Percentiles rank a stretch among this genome's conserved stretches.
These are phyloP conservation scores for Xylaria grammica DNA, from an alignment of 495 filamentous ascomycete genomes.

Conservation along the genomic window DNA sequence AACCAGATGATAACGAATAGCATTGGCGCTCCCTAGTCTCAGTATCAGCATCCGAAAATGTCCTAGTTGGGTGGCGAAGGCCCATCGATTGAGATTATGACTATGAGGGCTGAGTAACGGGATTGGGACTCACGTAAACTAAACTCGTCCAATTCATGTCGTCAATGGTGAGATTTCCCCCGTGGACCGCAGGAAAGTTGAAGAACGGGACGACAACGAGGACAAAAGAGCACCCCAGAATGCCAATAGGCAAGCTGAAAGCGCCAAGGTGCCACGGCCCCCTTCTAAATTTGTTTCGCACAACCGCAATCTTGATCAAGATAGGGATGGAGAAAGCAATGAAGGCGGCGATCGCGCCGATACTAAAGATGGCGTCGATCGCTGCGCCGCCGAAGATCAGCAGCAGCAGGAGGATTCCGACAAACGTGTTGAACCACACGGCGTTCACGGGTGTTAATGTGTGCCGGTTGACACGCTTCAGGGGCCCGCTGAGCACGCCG, in stretches of 20 bases:
- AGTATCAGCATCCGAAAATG: conserved; percentile 14
- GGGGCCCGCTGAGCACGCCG: conserved; percentile 61
- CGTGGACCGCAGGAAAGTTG: conserved; percentile 67
- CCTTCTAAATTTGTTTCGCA: conserved; percentile 69
- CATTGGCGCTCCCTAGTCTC: conserved; percentile 51
- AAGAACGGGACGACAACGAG: conserved; percentile 76
- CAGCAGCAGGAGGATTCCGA: conserved; percentile 69
- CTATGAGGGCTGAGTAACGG: not conserved
- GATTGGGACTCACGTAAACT: conserved; percentile 60
- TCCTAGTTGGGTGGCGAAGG: not conserved
- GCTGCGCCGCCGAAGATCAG: conserved; percentile 73
- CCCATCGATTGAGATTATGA: not conserved
- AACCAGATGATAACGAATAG: conserved; percentile 69
- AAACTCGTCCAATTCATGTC: conserved; percentile 80
- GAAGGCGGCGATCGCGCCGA: conserved; percentile 76
- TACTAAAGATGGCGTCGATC: conserved; percentile 76
- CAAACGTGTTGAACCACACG: conserved; percentile 71
- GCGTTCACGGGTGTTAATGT: conserved; percentile 80
- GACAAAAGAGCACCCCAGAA: conserved; percentile 65
- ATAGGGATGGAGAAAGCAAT: conserved; percentile 78
- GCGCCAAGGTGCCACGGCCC: conserved; percentile 78
- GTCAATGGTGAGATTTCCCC: conserved; percentile 59
- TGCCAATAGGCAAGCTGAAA: conserved; percentile 66
- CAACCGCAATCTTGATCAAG: conserved; percentile 75
- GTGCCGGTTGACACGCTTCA: conserved; percentile 68